Evolutionary conservation across 2,329 filamentous ascomycete species (phyloP), one percentile per base, ranked within the genome.

Genomic region (Hypomyces rosellus): DNA sequence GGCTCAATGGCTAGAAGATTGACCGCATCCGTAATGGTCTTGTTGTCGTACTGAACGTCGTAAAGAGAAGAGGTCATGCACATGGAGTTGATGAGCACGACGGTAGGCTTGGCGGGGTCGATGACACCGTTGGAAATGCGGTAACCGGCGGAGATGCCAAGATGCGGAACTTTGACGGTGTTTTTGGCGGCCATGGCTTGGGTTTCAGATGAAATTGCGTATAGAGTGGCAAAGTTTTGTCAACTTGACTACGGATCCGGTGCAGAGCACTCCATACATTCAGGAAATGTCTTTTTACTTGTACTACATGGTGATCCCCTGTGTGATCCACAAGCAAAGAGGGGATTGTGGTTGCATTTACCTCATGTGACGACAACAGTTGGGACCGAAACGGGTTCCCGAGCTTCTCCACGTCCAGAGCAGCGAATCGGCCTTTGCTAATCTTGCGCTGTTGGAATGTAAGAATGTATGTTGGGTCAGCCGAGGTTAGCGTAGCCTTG

Each of bases 1-100:
- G 74, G 75, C 62, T 79, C 76, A 50, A 80, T 69, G 40, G 75
- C 75, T 5, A 79, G 61, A 5, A 80, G 65, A 57, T 79, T 79
- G 57, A 71, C 66, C 5, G 64, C 65, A 25, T 62, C 59, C 0
- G 69, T 70, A 18, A 79, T 66, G 1, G 55, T 51, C 44, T 63
- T 60, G 61, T 67, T 70, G 25, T 58, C 57, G 52, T 77, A 73
- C 59, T 79, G 73, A 5, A 58, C 55, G 14, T 69, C 59, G 59
- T 74, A 79, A 13, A 77, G 68, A 2, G 73, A 68, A 1, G 65
- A 66, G 2, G 73, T 76, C 30, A 74, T 75, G 61, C 71, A 74
- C 66, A 80, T 73, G 25, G 74, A 73, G 64, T 78, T 78, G 58
- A 78, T 66, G 54, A 79, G 70, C 22, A 78, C 70, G 37, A 71